Base-by-base conservation (phyloP, 495 filamentous ascomycete genomes). In the Corynascus novoguineensis region DNA sequence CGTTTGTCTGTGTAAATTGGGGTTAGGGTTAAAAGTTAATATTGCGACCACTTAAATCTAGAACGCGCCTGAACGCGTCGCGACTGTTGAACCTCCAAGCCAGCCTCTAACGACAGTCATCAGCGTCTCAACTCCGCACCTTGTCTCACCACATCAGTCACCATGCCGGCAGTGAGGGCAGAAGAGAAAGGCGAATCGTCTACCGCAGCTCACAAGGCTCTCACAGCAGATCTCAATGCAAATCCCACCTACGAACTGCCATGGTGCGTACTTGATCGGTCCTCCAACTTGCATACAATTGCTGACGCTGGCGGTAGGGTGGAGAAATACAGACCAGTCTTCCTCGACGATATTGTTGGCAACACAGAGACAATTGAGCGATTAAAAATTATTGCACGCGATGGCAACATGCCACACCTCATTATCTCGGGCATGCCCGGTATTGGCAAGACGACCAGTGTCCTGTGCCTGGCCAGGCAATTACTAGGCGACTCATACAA, bases 361-460 rank as follows among this genome's bases (percentile, higher is more conserved):
- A 99, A 99, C 69, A 95, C 86, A 12, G 93, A 99, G 69, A 99
- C 93, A 0, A 86, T 99, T 63, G 95, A 97, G 72, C 88, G 93
- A 19, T 77, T 99, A 62, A 97, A 99, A 71, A 97, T 99, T 63
- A 99, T 99, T 62, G 92, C 95, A 17, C 93, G 91, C 72, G 93
- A 99, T 78, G 93, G 93, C 63, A 99, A 99, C 74, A 96, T 99
- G 89, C 93, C 93, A 6, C 93, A 99, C 73, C 78, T 99, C 68
- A 99, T 99, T 72, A 99, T 99, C 65, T 96, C 91, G 9, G 93
- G 93, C 58, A 97, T 96, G 93, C 93, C 93, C 8, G 93, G 93
- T 67, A 99, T 97, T 69, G 93, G 93, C 53, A 99, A 99, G 81
- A 99, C 93, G 9, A 97, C 93, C 7, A 97, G 92, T 29, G 84